Percentiles rank a stretch among this genome's conserved stretches.
phyloP scores from a whole-genome alignment of 2,329 filamentous ascomycete species.

The Exophiala mesophila region DNA sequence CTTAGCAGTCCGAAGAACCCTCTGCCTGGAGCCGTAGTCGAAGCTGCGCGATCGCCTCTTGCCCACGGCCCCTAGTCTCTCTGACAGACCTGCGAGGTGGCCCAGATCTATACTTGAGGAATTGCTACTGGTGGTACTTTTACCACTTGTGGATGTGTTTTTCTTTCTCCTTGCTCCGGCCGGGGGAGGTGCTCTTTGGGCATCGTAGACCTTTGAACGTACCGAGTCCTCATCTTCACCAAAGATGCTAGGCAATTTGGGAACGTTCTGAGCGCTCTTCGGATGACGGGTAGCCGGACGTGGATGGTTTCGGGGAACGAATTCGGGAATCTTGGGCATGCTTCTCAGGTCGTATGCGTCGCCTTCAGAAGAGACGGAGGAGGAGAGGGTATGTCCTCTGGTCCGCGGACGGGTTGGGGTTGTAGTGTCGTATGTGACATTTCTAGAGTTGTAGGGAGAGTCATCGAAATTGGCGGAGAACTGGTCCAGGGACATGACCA shows the following conservation, averaged over 20 bases:
- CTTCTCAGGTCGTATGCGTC: constrained; percentile 35
- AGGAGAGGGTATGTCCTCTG: constrained; percentile 57
- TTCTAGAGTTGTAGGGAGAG: constrained; percentile 13
- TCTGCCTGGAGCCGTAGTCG: constrained; percentile 38
- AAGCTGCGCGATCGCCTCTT: constrained; percentile 43
- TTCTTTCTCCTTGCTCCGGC: constrained; percentile 33
- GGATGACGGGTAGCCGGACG: constrained; percentile 29
- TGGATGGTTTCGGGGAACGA: constrained; percentile 10
- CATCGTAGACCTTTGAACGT: constrained; percentile 35
- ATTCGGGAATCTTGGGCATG: constrained; percentile 33
- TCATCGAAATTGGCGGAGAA: constrained; percentile 48
- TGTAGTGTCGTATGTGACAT: constrained; percentile 21
- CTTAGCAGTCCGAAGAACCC: constrained; percentile 12
- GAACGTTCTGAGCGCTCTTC: constrained; percentile 51
- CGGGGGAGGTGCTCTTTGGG: constrained; percentile 30
- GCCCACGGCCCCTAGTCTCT: constrained; percentile 20
- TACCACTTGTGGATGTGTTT: constrained; percentile 43
- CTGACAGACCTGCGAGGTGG: constrained; percentile 33
- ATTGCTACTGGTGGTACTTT: constrained; percentile 68
- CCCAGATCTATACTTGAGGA: constrained; percentile 73
- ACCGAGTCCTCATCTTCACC: constrained; percentile 36
- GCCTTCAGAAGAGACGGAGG: constrained; percentile 55
- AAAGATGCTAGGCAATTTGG: constrained; percentile 61
- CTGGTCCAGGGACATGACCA: constrained; percentile 88
- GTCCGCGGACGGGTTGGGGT: constrained; percentile 37